Evolutionary conservation across 768 basidiomycete genomes (phyloP), one percentile per base, ranked within the genome.

Genomic region (Chalciporus pseudorubinellus): DNA sequence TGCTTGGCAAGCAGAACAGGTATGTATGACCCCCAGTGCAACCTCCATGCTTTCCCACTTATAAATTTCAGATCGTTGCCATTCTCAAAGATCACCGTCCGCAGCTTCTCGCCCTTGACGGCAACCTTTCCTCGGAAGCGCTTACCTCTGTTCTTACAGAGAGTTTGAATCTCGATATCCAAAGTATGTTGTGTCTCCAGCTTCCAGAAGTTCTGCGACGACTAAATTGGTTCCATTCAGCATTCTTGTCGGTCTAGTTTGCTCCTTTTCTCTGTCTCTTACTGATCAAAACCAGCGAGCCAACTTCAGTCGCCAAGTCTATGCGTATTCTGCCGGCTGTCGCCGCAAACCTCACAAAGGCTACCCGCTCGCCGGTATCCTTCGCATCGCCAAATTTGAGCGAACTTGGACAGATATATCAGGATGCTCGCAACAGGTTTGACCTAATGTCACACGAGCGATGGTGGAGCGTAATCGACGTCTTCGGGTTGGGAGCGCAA

Each of bases 271-370:
- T 6, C 31, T 22, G 7, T 28, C 33, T 18, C 40, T 46, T 50
- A 44, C 61, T 52, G 31, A 58, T 31, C 19, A 22, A 44, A 46
- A 53, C n/a, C 56, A 91, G 89, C 66, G 97, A 99, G 69, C 95
- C 97, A 1, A 98, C 97, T 1, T 97, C 94, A 0, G 77, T 87
- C n/a, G 70, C 78, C 40, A 98, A 98, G 71, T 85, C 89, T 0
- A 72, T 75, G 2, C 72, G 76, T 3, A 83, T 98, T 52, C 63
- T 97, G 6, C 78, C 83, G 0, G 83, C 89, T 1, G 68, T 89
- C 44, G 64, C 71, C 4, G 68, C 75, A 13, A 72, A 70, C 28
- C 40, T 74, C 7, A 55, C 74, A 41, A 63, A 63, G 39, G 52
- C 48, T 53, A 50, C 57, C 7, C 60, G 57, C 40, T 63, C 83